A percentile compares a stretch with the other conserved stretches of the same genome.
phyloP scores from a whole-genome alignment of 805 yeast species.

The Barnettozyma californica region DNA sequence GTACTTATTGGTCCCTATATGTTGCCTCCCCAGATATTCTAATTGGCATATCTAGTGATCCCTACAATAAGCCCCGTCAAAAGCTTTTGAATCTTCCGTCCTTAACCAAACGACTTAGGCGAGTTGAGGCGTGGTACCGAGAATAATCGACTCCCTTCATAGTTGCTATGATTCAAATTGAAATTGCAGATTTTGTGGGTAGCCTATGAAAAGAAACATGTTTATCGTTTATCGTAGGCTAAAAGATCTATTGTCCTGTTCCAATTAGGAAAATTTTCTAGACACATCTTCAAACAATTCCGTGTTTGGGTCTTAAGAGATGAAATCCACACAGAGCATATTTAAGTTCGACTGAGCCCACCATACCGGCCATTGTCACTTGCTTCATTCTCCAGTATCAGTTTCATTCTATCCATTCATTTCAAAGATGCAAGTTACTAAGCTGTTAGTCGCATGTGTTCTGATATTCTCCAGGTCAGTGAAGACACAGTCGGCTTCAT shows the following conservation, averaged over 20 bases:
- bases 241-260: conserved; percentile 1
- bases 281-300: not conserved
- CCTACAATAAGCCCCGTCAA: no score
- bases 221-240: not conserved
- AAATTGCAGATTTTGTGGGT: not conserved
- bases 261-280: conserved; percentile 1
- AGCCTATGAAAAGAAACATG: not conserved
- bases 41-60: no score
- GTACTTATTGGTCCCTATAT: no score
- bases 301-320: not conserved
- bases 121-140: not conserved
- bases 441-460: not conserved
- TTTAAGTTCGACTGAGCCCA: not conserved
- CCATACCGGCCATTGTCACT: not conserved
- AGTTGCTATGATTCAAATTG: not conserved
- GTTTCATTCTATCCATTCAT: not conserved
- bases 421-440: not conserved
- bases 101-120: no score
- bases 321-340: not conserved
- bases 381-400: not conserved
- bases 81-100: no score
- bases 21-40: no score
- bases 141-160: no score
- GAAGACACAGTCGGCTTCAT: conserved; percentile 5
- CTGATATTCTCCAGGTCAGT: not conserved